Percentiles rank a stretch among this genome's conserved stretches.
Conservation (phyloP, 140 eudicot species). For the Erigeron philadelphicus region DNA sequence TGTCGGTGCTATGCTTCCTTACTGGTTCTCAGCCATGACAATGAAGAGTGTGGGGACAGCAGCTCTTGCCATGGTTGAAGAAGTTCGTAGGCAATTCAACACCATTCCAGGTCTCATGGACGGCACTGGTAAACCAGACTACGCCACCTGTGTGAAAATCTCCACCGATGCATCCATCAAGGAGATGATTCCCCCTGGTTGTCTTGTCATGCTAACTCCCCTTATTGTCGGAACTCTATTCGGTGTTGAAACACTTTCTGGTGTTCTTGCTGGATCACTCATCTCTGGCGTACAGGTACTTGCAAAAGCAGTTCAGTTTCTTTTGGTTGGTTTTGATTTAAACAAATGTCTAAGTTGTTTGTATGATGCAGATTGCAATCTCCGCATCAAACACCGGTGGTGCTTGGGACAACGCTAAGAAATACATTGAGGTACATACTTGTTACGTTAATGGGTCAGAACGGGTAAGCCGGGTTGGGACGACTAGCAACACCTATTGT, state of each 20-base stretch:
- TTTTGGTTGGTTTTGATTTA: conserved; percentile 3
- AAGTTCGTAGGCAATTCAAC: conserved; percentile 82
- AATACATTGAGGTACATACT: conserved; percentile 69
- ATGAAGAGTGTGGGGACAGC: conserved; percentile 91
- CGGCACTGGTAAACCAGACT: conserved; percentile 76
- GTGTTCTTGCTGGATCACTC: conserved; percentile 86
- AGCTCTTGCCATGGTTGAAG: conserved; percentile 83
- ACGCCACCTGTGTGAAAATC: conserved; percentile 85
- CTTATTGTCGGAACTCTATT: conserved; percentile 78
- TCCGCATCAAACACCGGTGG: conserved; percentile 97
- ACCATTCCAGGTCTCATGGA: conserved; percentile 82
- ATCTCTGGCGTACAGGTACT: conserved; percentile 88
- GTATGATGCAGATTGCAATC: conserved; percentile 57
- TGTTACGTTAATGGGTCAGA: not conserved
- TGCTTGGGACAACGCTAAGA: conserved; percentile 94
- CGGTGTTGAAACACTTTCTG: conserved; percentile 83
- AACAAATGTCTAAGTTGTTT: conserved; percentile 1
- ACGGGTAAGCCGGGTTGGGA: not conserved
- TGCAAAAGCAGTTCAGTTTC: not conserved
- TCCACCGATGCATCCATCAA: conserved; percentile 88
- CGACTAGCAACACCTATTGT: not conserved
- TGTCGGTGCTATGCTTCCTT: conserved; percentile 94
- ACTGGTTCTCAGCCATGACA: conserved; percentile 96
- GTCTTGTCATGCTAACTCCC: conserved; percentile 84
- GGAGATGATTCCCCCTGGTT: conserved; percentile 88